Percentiles rank a stretch among this genome's conserved stretches.
Conservation (phyloP, 1,284 basidiomycete species). For the Ustilago cynodontis region DNA sequence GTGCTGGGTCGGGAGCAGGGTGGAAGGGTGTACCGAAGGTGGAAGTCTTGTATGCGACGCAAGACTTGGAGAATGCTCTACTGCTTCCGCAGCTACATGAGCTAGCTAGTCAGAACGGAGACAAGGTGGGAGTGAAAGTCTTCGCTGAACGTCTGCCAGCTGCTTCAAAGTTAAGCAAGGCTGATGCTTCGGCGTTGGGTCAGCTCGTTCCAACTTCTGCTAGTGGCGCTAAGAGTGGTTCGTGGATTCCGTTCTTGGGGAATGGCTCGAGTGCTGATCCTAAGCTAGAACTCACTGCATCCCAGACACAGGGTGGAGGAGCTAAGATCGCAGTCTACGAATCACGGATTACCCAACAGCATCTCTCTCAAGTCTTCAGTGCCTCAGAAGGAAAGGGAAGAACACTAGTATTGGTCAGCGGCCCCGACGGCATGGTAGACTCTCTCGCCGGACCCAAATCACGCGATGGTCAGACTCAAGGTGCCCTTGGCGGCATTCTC, state of each 20-base stretch:
- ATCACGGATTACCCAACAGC: conserved; percentile 36
- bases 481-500: conserved; percentile 38
- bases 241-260: conserved; percentile 20
- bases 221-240: background rate
- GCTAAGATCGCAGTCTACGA: conserved; percentile 37
- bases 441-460: conserved; percentile 43
- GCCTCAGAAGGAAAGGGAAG: background rate
- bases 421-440: conserved; percentile 53
- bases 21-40: conserved; percentile 20
- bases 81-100: conserved; percentile 46
- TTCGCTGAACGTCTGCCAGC: conserved; percentile 29
- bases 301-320: background rate
- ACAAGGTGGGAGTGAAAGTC: conserved; percentile 28
- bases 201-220: conserved; percentile 6
- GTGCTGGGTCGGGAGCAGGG: background rate
- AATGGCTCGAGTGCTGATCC: conserved; percentile 7
- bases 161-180: conserved; percentile 6
- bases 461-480: conserved; percentile 41
- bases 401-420: conserved; percentile 44
- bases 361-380: conserved; percentile 17
- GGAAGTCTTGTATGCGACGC: conserved; percentile 47
- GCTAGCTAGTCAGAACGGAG: conserved; percentile 18
- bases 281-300: conserved; percentile 13
- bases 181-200: conserved; percentile 9
- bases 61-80: conserved; percentile 21